Evolutionary conservation across 192 early-diverging fungal species (phyloP).

Genomic region (Backusella circina): DNA sequence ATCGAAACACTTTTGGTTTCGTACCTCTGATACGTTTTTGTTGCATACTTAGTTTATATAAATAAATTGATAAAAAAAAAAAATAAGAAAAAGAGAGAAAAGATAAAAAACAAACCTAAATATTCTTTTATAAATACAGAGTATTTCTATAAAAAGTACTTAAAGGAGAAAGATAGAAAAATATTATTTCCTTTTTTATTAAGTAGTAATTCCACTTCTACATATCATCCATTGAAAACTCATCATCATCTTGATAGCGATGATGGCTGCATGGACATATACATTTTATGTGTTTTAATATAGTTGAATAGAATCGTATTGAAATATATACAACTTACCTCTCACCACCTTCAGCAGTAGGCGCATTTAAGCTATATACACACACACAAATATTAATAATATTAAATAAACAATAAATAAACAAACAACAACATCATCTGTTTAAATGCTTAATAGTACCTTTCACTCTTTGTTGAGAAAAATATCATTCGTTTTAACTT

Average conservation of each 20-base stretch:
- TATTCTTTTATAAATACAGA: conserved; percentile 7
- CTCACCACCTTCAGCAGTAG: conserved; percentile 47
- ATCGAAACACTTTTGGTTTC: conserved; percentile 40
- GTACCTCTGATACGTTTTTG: background rate
- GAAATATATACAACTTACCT: background rate
- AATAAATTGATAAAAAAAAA: background rate
- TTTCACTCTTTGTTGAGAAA: conserved; percentile 85
- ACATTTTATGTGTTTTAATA: too few relatives aligned
- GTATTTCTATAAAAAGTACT: background rate
- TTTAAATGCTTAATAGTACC: too few relatives aligned
- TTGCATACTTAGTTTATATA: background rate
- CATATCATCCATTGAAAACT: conserved; percentile 66
- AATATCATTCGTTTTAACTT: conserved; percentile 90
- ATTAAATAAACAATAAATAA: background rate
- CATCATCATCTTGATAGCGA: conserved; percentile 56
- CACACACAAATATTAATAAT: background rate
- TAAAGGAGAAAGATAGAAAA: background rate
- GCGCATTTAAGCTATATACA: conserved; percentile 46
- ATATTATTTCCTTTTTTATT: background rate
- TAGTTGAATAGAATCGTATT: background rate
- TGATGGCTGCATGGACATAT: background rate
- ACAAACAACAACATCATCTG: background rate
- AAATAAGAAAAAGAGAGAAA: background rate
- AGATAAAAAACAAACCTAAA: background rate
- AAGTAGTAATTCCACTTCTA: conserved; percentile 25